Conservation (phyloP, 2,329 filamentous ascomycete genomes). For the Emmonsia crescens region DNA sequence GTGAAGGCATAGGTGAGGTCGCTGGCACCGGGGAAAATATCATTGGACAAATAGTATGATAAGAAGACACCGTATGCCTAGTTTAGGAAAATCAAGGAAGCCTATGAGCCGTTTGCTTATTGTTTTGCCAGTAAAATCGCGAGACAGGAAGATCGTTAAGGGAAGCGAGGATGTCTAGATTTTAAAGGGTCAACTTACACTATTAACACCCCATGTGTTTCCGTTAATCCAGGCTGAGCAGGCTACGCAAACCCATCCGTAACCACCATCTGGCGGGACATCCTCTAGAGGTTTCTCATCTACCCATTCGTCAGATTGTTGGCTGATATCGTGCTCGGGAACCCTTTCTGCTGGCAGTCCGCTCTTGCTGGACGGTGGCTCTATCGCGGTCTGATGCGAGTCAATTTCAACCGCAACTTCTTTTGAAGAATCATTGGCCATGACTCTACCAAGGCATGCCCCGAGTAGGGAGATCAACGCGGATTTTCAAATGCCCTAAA, state of each 20-base stretch:
- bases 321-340: neutral
- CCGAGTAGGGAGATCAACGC: neutral
- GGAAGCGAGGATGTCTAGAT: neutral
- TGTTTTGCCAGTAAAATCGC: neutral
- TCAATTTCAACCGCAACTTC: neutral
- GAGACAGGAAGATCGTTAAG: neutral
- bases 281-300: conserved; percentile 26
- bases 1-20: conserved; percentile 49
- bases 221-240: conserved; percentile 50
- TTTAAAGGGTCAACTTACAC: conserved; percentile 34
- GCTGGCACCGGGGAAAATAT: conserved; percentile 45
- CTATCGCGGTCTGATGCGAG: conserved; percentile 2
- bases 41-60: conserved; percentile 45
- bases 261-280: conserved; percentile 44
- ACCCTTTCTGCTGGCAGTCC: neutral
- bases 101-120: neutral
- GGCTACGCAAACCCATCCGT: conserved; percentile 52
- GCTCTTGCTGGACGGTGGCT: neutral
- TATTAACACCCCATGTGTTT: conserved; percentile 67
- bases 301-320: conserved; percentile 11
- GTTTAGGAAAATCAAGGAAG: neutral
- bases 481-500: neutral
- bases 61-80: conserved; percentile 48
- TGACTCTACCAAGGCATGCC: neutral
- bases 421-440: neutral